Percentiles rank a stretch among this genome's conserved stretches.
These are phyloP conservation scores for Tulasnella sp. DNA, from an alignment of 768 basidiomycete genomes.

Conservation along the genomic window DNA sequence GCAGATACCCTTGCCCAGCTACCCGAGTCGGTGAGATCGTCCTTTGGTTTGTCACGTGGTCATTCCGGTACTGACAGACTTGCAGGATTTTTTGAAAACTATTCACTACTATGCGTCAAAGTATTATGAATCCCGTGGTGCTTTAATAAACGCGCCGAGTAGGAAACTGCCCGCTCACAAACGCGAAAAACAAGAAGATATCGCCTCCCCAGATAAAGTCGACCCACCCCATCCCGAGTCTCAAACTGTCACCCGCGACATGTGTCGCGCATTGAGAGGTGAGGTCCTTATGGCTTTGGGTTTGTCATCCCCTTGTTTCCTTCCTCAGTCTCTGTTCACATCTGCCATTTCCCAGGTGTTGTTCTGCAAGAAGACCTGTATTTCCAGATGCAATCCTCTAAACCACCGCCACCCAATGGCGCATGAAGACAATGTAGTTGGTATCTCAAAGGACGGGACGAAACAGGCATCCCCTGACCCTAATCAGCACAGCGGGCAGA, in stretches of 20 bases:
- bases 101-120: constrained; percentile 40
- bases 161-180: not conserved
- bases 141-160: not conserved
- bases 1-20: too few species aligned
- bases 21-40: too few species aligned
- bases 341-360: constrained; percentile 36
- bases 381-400: constrained; percentile 29
- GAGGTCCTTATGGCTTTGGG: constrained; percentile 62
- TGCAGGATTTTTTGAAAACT: constrained; percentile 39
- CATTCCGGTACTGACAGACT: too few species aligned
- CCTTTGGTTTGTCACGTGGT: too few species aligned
- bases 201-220: constrained; percentile 20
- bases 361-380: constrained; percentile 54
- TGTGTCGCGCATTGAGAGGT: constrained; percentile 67
- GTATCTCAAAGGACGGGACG: not conserved
- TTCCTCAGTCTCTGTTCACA: not conserved
- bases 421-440: not conserved
- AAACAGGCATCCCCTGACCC: too few species aligned
- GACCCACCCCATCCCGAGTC: too few species aligned
- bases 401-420: constrained; percentile 26
- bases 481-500: too few species aligned
- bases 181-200: constrained; percentile 22
- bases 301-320: constrained; percentile 26
- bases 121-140: constrained; percentile 43
- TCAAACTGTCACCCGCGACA: too few species aligned